Evolutionary conservation across 176 grass and related monocot genomes (phyloP), one percentile per base, ranked within the genome.

Genomic region (Dendrocalamus sinicus): DNA sequence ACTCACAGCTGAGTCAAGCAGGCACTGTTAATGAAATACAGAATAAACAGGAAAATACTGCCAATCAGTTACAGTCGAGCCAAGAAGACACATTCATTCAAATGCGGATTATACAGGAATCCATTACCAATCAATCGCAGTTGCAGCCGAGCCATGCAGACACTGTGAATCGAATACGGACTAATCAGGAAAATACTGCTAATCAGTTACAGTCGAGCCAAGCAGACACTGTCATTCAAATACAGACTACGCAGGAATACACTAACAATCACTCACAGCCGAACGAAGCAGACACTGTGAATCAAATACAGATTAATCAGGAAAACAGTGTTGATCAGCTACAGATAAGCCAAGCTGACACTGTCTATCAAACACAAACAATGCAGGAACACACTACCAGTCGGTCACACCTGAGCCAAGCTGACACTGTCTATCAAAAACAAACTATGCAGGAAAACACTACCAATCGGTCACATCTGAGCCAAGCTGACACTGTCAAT

Each of bases 1-100:
- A 67, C 20, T 70, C 23, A 78, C 85, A 85, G 64, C 55, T 22
- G 13, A 90, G 59, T 4, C 74, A 79, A 83, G 80, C 24, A 67
- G 68, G 61, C 17, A 23, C 22, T 79, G 61, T 67, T 8, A 72
- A 78, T 67, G 26, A 64, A 55, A 55, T 24, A 73, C 73, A 67
- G 20, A 16, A n/a, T 76, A 46, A 77, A 35, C 79, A 74, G 70
- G 69, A 43, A 70, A 84, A 61, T n/a, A 79, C 28, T 87, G n/a
- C 35, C 40, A 43, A 55, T 82, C 81, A 86, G 57, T 41, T 84
- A 65, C 19, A 58, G 40, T 86, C 17, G 0, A 53, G 45, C 61
- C 75, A 80, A 14, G 35, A 39, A 80, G 54, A 80, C 4, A 41
- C 13, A 41, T 30, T 14, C 16, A 50, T 22, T 63, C 53, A 59